phyloP scores from a whole-genome alignment of 257 asterid genomes.

The Solanum corneliomulleri region DNA sequence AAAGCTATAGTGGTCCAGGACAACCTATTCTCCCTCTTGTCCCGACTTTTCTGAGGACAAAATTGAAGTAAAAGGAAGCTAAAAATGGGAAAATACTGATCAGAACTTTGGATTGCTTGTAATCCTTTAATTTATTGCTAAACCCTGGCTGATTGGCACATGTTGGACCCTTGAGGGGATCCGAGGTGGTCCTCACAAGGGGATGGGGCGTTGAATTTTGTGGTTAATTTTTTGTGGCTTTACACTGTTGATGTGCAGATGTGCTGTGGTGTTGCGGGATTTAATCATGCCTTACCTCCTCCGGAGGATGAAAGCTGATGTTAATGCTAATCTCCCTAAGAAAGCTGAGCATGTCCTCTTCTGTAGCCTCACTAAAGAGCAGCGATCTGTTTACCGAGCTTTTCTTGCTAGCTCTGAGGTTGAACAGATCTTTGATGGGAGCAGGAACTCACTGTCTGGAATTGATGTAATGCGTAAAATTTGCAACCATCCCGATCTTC shows the following conservation, averaged over 20 bases:
- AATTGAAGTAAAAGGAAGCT: not conserved
- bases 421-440: constrained; percentile 85
- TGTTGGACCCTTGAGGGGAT: not conserved
- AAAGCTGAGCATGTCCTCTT: constrained; percentile 97
- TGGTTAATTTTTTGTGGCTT: not conserved
- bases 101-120: not conserved
- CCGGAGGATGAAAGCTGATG: constrained; percentile 94
- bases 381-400: constrained; percentile 84
- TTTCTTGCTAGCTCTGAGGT: constrained; percentile 99
- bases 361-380: constrained; percentile 84
- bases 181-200: not conserved
- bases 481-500: constrained; percentile 98
- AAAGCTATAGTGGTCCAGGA: not conserved
- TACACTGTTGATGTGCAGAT: constrained; percentile 34
- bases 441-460: constrained; percentile 77
- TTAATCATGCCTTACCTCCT: constrained; percentile 98
- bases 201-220: not conserved
- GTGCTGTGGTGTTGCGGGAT: constrained; percentile 96
- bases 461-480: constrained; percentile 96
- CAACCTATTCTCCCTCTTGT: not conserved
- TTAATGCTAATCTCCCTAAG: constrained; percentile 80
- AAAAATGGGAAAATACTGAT: not conserved
- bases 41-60: not conserved
- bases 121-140: not conserved
- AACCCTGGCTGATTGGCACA: not conserved